Percentiles rank a stretch among this genome's conserved stretches.
Conservation (phyloP, 805 yeast genomes). For the Myxozyma monticola region DNA sequence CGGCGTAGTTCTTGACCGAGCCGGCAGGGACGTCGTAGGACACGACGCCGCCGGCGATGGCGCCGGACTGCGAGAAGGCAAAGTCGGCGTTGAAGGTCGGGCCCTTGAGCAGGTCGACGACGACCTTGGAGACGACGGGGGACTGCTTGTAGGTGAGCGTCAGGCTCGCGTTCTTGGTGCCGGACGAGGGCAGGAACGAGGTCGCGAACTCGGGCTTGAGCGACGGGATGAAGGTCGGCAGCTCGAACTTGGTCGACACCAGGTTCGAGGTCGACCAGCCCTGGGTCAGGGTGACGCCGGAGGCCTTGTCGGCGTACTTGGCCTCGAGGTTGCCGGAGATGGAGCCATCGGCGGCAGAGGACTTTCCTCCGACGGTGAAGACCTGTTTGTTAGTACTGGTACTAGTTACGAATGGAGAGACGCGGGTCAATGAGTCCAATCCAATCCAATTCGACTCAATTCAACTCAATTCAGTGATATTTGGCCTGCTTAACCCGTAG, state of each 20-base stretch:
- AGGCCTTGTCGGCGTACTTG: slow-evolving; percentile 86
- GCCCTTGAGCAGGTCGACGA: slow-evolving; percentile 92
- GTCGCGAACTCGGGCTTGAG: slow-evolving; percentile 90
- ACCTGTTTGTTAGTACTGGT: slow-evolving; percentile 34
- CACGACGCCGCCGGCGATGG: slow-evolving; percentile 95
- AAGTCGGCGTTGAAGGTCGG: slow-evolving; percentile 94
- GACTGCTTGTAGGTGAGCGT: slow-evolving; percentile 91
- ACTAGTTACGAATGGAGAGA: not conserved
- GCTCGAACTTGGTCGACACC: slow-evolving; percentile 88
- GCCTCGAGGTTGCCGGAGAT: slow-evolving; percentile 88
- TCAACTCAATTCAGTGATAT: no score
- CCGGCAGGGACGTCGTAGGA: slow-evolving; percentile 95
- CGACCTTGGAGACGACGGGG: slow-evolving; percentile 88
- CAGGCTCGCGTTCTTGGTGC: slow-evolving; percentile 79
- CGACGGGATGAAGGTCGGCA: slow-evolving; percentile 87
- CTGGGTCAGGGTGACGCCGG: slow-evolving; percentile 92
- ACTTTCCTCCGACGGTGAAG: slow-evolving; percentile 91
- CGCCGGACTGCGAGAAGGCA: slow-evolving; percentile 92
- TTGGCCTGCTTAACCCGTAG: no score
- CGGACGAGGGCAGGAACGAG: slow-evolving; percentile 78
- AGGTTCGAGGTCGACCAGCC: slow-evolving; percentile 97
- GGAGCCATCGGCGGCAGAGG: slow-evolving; percentile 72
- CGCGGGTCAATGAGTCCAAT: not conserved
- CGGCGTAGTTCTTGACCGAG: slow-evolving; percentile 88
- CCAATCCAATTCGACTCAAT: not conserved